These are phyloP conservation scores for Neonectria magnoliae DNA, from an alignment of 2,329 filamentous ascomycete species.

Conservation along the genomic window DNA sequence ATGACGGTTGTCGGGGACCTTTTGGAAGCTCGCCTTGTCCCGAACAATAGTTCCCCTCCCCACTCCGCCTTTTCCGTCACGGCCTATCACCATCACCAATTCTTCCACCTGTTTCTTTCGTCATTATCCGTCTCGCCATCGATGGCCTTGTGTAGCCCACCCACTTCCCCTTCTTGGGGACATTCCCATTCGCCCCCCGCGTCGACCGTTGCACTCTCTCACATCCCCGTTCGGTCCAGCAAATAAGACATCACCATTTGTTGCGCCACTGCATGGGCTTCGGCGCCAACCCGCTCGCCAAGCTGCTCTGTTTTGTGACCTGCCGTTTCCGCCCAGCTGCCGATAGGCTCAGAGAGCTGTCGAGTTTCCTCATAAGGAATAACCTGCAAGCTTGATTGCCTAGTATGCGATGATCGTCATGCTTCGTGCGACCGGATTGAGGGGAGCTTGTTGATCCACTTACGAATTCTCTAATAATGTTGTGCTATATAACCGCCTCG, in stretches of 20 bases:
- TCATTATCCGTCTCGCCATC: constrained; percentile 14
- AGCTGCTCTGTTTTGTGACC: constrained; percentile 32
- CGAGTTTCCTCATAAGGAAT: constrained; percentile 27
- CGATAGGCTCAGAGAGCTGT: constrained; percentile 22
- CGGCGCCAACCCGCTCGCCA: constrained; percentile 31
- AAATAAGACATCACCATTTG: constrained; percentile 16
- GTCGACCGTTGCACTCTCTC: background rate
- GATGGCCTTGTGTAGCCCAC: constrained; percentile 1
- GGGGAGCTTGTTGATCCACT: background rate
- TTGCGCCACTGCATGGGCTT: constrained; percentile 25
- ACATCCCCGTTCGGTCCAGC: constrained; percentile 24
- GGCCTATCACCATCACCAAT: constrained; percentile 28
- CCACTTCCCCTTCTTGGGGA: background rate
- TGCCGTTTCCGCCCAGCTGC: constrained; percentile 35
- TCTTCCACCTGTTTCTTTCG: constrained; percentile 15
- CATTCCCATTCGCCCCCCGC: constrained; percentile 11
- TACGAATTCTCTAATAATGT: background rate
- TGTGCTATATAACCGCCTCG: constrained; percentile 28
- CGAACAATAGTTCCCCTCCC: constrained; percentile 37
- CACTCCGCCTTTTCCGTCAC: constrained; percentile 13
- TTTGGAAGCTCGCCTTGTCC: constrained; percentile 7
- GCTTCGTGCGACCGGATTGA: background rate
- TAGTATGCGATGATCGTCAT: constrained; percentile 10
- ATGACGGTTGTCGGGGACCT: background rate
- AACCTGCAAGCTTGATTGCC: background rate